Evolutionary conservation across 495 filamentous ascomycete genomes (phyloP), one percentile per base, ranked within the genome.

Genomic region (Aspergillus ostianus): DNA sequence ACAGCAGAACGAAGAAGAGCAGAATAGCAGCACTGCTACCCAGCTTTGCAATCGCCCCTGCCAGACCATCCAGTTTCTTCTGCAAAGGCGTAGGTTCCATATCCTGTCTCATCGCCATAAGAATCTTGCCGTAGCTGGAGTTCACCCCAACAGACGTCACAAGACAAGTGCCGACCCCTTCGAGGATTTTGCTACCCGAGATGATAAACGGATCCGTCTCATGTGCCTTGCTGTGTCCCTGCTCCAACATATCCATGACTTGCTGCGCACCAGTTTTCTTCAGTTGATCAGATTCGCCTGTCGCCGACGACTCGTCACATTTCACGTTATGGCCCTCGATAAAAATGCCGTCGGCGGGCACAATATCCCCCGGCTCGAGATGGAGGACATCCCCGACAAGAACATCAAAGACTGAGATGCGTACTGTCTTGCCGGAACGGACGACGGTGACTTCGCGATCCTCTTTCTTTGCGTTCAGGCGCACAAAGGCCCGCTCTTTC

Each of bases 51-150:
- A 96, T 96, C 61, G 88, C 88, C 64, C 90, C 86, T 30, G 91
- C 91, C 36, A 96, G 80, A 29, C 83, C 75, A 65, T 90, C 91
- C 56, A 96, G 82, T 70, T 93, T 92, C 17, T 84, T 84, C 72
- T 96, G 91, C 10, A 96, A 78, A 17, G 91, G 91, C 4, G 91
- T 96, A 27, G 88, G 86, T 58, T 93, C 90, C 59, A 82, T 83
- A 55, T 91, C 87, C 53, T 92, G 88, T 30, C 85, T 85, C 41
- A 96, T 81, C n/a, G 89, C 84, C 87, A 95, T 91, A 73, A 95
- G 82, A 32, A 89, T 93, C 66, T 89, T 91, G 58, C 92, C 92
- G 67, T 91, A 91, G 66, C 82, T 89, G 0, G 90, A 93, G 68
- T 92, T 82, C 19, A 91, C 74, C 56, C 92, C 92, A 20, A 87